Evolutionary conservation across 306 rosid species (phyloP).

Genomic region (Medicago arabica): DNA sequence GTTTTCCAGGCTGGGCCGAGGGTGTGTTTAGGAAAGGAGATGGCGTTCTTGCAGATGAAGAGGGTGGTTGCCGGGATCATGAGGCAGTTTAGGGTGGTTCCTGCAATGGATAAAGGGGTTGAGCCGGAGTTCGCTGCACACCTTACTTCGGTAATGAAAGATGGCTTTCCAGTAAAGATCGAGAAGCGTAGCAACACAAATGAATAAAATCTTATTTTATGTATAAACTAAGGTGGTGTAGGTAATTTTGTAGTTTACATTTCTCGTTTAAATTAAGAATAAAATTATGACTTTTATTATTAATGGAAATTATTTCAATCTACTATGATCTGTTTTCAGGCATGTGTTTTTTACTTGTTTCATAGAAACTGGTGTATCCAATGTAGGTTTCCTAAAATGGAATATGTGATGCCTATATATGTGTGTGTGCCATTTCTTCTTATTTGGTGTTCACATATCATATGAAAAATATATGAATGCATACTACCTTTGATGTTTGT

Average conservation of each 20-base stretch:
- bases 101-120: conserved; percentile 23
- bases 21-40: conserved; percentile 73
- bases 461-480: conserved; percentile 13
- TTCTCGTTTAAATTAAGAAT: too few species aligned
- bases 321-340: too few species aligned
- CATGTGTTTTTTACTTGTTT: too few species aligned
- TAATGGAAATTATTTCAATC: too few species aligned
- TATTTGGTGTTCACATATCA: conserved; percentile 17
- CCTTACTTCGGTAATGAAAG: conserved; percentile 62
- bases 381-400: too few species aligned
- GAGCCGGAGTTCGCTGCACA: conserved; percentile 47
- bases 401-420: conserved; percentile 5
- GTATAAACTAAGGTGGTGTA: too few species aligned
- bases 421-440: conserved; percentile 1
- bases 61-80: conserved; percentile 58
- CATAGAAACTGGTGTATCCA: too few species aligned
- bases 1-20: conserved; percentile 88
- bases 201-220: neutral
- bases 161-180: conserved; percentile 65
- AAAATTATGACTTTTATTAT: too few species aligned
- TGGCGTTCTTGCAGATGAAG: conserved; percentile 90
- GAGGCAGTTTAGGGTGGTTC: conserved; percentile 58
- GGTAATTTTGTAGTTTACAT: too few species aligned
- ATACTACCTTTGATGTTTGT: conserved; percentile 8
- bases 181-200: neutral